These are phyloP conservation scores for Mycena rebaudengoi DNA, from an alignment of 768 basidiomycete species.

Conservation along the genomic window DNA sequence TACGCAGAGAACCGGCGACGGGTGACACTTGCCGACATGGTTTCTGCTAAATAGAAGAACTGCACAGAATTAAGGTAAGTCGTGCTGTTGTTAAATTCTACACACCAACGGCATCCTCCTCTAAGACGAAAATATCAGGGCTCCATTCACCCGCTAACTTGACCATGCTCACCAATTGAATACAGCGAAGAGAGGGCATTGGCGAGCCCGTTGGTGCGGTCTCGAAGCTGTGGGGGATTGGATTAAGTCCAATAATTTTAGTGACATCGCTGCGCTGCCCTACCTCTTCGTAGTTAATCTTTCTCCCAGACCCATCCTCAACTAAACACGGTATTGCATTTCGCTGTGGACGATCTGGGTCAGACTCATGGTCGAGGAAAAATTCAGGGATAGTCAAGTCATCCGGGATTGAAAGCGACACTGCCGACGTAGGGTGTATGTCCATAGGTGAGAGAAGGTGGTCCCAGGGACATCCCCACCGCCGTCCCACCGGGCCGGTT, in stretches of 20 bases:
- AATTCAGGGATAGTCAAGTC: conserved; percentile 63
- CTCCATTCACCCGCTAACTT: neutral
- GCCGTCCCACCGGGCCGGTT: too few relatives aligned
- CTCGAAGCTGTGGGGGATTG: conserved; percentile 41
- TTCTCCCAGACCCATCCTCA: conserved; percentile 56
- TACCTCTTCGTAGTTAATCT: conserved; percentile 51
- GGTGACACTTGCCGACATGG: conserved; percentile 58
- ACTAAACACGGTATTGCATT: conserved; percentile 53
- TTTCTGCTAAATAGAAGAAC: conserved; percentile 75
- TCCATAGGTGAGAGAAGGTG: too few relatives aligned
- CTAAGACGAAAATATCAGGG: conserved; percentile 34
- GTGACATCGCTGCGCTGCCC: too few relatives aligned
- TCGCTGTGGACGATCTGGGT: conserved; percentile 51
- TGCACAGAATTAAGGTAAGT: conserved; percentile 31
- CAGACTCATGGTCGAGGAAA: conserved; percentile 54
- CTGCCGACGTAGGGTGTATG: conserved; percentile 34
- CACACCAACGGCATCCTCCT: conserved; percentile 61
- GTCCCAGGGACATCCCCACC: too few relatives aligned
- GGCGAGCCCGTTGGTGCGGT: conserved; percentile 56
- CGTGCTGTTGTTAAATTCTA: neutral
- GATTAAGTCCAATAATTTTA: neutral
- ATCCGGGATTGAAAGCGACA: conserved; percentile 54
- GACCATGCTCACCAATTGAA: conserved; percentile 48
- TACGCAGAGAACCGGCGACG: neutral
- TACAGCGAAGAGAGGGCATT: conserved; percentile 53